Conservation (phyloP, 495 filamentous ascomycete genomes). For the Penicillium flavigenum region DNA sequence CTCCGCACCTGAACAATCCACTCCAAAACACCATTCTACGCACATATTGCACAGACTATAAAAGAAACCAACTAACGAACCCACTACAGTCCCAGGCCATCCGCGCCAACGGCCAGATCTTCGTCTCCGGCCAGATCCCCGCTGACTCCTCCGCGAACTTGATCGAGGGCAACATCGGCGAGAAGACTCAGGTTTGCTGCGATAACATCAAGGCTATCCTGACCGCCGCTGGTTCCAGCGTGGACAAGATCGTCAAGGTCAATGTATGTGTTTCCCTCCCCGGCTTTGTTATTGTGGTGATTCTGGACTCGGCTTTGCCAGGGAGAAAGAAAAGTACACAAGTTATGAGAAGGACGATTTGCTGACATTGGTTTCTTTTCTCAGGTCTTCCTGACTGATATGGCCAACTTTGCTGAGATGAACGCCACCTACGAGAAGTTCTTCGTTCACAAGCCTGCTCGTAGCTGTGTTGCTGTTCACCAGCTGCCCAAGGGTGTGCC, state of each 20-base stretch:
- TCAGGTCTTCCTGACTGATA: slow-evolving; percentile 78
- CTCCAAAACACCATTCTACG: not conserved
- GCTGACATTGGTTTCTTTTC: slow-evolving; percentile 11
- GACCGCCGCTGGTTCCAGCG: slow-evolving; percentile 69
- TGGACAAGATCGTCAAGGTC: slow-evolving; percentile 77
- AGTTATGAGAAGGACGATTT: not conserved
- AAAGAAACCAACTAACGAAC: slow-evolving; percentile 11
- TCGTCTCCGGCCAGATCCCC: slow-evolving; percentile 92
- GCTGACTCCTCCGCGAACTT: slow-evolving; percentile 73
- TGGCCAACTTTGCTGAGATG: slow-evolving; percentile 83
- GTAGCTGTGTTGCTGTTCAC: slow-evolving; percentile 88
- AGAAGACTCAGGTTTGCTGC: slow-evolving; percentile 74
- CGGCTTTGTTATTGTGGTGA: not conserved
- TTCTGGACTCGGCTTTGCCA: not conserved
- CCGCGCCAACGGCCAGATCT: slow-evolving; percentile 77
- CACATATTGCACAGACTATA: slow-evolving; percentile 1
- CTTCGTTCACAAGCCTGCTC: slow-evolving; percentile 84
- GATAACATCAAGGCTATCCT: slow-evolving; percentile 77
- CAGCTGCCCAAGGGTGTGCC: slow-evolving; percentile 86
- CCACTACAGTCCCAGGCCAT: slow-evolving; percentile 77
- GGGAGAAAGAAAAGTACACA: not conserved
- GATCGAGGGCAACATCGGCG: slow-evolving; percentile 70
- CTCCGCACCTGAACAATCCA: slow-evolving; percentile 3
- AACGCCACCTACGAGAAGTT: slow-evolving; percentile 85
- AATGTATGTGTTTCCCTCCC: slow-evolving; percentile 44